Base-by-base conservation (phyloP, 257 asterid species). In the Nicotiana obtusifolia region DNA sequence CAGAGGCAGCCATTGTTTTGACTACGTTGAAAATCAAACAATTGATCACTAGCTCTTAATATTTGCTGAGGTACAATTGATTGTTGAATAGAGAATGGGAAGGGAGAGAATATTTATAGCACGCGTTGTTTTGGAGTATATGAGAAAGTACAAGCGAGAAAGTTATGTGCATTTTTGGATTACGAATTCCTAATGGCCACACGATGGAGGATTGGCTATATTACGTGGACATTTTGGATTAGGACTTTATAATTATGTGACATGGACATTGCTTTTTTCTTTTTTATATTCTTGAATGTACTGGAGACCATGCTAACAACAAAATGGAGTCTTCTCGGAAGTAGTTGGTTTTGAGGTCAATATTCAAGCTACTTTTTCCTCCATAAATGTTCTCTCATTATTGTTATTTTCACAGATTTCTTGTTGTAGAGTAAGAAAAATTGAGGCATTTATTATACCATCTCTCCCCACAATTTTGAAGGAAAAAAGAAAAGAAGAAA, bases 1-100 rank as follows among this genome's bases (percentile, higher is more conserved):
- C 81, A 64, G 90, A 84, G 88, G 92, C 79, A 54, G 91, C 90
- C 94, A 91, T 85, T 80, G 15, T 62, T 35, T 41, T 69, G 11
- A 41, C 59, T 20, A 41, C 20, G 47, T 5, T 44, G 60, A 71
- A 71, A 71, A 22, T 47, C 10, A 64, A 78, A 28, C 60, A 0
- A 19, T 26, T 37, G 61, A 78, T 78, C 82, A 60, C 59, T 59
- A 16, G 41, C 22, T 47, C 4, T 57, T 57, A 16, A 7, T 2
- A 16, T 19, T 16, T 59, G 10, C 4, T 49, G 60, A 24, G 65
- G n/a, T n/a, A 17, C 37, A 37, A 59, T 54, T 31, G 44, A 53
- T 33, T 66, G 77, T 83, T 83, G 81, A 61, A 67, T 82, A 9
- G 28, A 26, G 3, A 3, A 66, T 26, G 86, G 87, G 84, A 56